Evolutionary conservation across 1,139 yeast species (phyloP).

Genomic region (Debaryomyces robertsiae): DNA sequence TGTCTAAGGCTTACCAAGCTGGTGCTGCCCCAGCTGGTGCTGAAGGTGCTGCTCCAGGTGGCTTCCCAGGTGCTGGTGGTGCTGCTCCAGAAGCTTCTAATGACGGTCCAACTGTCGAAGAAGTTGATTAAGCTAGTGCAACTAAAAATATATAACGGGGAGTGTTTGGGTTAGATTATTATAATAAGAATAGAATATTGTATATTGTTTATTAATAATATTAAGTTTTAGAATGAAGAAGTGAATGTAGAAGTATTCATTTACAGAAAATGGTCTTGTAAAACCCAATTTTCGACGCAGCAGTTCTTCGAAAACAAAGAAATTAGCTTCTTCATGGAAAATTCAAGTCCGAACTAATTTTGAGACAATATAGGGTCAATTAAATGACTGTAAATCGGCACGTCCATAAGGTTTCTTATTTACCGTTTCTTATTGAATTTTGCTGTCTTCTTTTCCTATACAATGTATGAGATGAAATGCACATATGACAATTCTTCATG

Average conservation of each 20-base stretch:
- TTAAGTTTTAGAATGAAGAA: slow-evolving; percentile 1
- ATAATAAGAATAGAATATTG: slow-evolving; percentile 16
- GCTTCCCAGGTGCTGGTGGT: slow-evolving; percentile 62
- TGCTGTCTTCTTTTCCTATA: too few species aligned
- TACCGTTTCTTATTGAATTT: too few species aligned
- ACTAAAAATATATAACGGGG: slow-evolving; percentile 6
- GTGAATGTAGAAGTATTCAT: background rate
- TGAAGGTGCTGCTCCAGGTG: slow-evolving; percentile 60
- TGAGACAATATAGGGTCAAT: too few species aligned
- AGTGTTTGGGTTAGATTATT: slow-evolving; percentile 7
- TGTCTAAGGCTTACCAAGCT: slow-evolving; percentile 86
- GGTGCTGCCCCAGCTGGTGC: slow-evolving; percentile 58
- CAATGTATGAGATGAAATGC: too few species aligned
- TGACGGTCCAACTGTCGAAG: slow-evolving; percentile 93
- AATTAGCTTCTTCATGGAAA: too few species aligned
- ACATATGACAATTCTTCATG: too few species aligned
- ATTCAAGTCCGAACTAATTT: too few species aligned
- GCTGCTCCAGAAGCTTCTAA: slow-evolving; percentile 67
- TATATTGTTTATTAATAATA: slow-evolving; percentile 13
- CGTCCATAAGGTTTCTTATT: too few species aligned
- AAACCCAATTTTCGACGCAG: too few species aligned
- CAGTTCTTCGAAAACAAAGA: too few species aligned
- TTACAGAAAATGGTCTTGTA: too few species aligned
- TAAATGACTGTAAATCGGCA: too few species aligned
- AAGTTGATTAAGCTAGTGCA: slow-evolving; percentile 66